Conservation (phyloP, 441 rosid genomes). For the Capsella rubella region DNA sequence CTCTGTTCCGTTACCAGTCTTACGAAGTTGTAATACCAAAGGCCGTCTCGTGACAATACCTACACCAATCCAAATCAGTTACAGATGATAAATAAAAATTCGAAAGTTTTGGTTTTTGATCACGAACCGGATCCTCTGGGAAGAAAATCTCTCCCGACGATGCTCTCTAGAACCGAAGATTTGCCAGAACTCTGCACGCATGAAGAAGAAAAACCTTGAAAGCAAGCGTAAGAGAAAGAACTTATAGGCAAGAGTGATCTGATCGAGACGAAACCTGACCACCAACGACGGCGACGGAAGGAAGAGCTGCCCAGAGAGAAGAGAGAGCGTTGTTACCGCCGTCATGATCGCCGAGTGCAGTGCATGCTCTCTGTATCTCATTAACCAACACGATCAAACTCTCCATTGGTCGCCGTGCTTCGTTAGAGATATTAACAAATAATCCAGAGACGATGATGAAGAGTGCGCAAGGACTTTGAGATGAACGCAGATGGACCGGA, state of each 20-base stretch:
- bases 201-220: background rate
- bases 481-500: background rate
- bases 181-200: slow-evolving; percentile 85
- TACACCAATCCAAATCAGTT: slow-evolving; percentile 18
- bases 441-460: background rate
- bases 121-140: slow-evolving; percentile 85
- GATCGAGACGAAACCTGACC: slow-evolving; percentile 67
- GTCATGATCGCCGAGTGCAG: slow-evolving; percentile 82
- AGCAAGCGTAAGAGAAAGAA: slow-evolving; percentile 10
- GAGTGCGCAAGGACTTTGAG: slow-evolving; percentile 8
- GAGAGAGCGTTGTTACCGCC: slow-evolving; percentile 59
- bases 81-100: background rate
- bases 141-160: slow-evolving; percentile 88
- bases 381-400: slow-evolving; percentile 79
- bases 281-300: slow-evolving; percentile 89
- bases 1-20: slow-evolving; percentile 57
- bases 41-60: slow-evolving; percentile 91
- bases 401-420: slow-evolving; percentile 63
- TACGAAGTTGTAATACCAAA: slow-evolving; percentile 81
- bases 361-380: slow-evolving; percentile 82
- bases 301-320: slow-evolving; percentile 97
- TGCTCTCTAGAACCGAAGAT: slow-evolving; percentile 88
- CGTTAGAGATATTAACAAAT: background rate
- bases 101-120: background rate
- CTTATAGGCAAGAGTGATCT: background rate